Conservation (phyloP, 345 rosid genomes). For the Euclidium syriacum region DNA sequence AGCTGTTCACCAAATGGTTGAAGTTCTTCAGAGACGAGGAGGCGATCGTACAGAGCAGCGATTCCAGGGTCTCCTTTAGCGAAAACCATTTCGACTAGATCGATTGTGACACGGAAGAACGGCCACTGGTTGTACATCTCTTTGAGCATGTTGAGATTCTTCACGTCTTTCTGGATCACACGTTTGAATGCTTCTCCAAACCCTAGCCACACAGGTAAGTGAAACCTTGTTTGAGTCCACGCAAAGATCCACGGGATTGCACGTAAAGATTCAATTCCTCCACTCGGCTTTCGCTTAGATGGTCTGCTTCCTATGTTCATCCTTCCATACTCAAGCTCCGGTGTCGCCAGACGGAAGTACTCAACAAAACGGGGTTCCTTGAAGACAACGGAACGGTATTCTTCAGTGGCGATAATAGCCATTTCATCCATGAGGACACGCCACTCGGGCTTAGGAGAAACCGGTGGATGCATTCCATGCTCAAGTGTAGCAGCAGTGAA, state of each 20-base stretch:
- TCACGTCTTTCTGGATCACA: slow-evolving; percentile 58
- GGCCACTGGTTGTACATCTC: slow-evolving; percentile 97
- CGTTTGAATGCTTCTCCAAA: slow-evolving; percentile 80
- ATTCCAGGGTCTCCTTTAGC: slow-evolving; percentile 97
- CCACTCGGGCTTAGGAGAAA: slow-evolving; percentile 98
- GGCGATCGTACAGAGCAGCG: slow-evolving; percentile 82
- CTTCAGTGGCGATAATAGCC: slow-evolving; percentile 78
- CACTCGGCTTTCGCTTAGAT: slow-evolving; percentile 87
- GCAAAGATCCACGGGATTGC: slow-evolving; percentile 99
- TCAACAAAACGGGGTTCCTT: slow-evolving; percentile 92
- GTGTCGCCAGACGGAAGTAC: slow-evolving; percentile 96
- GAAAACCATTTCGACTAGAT: slow-evolving; percentile 93
- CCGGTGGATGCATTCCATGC: slow-evolving; percentile 93
- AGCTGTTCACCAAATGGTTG: slow-evolving; percentile 70
- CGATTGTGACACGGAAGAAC: slow-evolving; percentile 90
- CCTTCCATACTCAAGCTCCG: slow-evolving; percentile 90
- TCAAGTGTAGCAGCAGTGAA: slow-evolving; percentile 95
- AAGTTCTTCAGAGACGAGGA: slow-evolving; percentile 75
- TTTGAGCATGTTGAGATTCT: slow-evolving; percentile 80
- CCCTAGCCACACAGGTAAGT: slow-evolving; percentile 96
- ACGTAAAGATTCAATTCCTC: slow-evolving; percentile 96
- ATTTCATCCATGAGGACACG: slow-evolving; percentile 93
- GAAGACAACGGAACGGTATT: slow-evolving; percentile 84
- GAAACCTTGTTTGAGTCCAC: slow-evolving; percentile 98
- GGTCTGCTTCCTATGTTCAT: slow-evolving; percentile 99